These are phyloP conservation scores for Vanrija sp. DNA, from an alignment of 1,284 basidiomycete genomes.

Conservation along the genomic window DNA sequence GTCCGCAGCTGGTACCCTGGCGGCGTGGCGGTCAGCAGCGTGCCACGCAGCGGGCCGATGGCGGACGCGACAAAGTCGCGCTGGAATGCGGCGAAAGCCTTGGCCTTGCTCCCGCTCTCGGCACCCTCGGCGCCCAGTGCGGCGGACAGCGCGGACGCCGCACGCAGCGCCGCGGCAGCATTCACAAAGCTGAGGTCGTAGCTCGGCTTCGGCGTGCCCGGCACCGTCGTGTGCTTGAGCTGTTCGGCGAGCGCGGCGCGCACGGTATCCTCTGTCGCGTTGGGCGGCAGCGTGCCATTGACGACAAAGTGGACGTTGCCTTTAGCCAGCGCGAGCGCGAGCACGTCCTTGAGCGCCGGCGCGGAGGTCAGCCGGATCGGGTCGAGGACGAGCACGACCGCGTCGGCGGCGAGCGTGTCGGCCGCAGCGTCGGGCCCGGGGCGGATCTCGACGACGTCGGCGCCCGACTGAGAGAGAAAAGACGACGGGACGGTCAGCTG, in stretches of 20 bases:
- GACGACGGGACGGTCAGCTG: constrained; percentile 24
- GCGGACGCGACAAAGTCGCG: constrained; percentile 34
- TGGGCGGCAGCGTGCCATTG: constrained; percentile 33
- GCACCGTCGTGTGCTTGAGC: constrained; percentile 8
- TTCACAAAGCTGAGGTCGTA: constrained; percentile 27
- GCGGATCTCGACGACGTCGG: constrained; percentile 32
- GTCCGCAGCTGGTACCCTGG: constrained; percentile 21
- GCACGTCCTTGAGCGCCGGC: constrained; percentile 9
- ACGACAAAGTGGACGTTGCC: constrained; percentile 29
- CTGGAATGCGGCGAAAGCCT: constrained; percentile 39
- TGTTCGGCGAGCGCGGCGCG: constrained; percentile 19
- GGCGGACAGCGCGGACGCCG: constrained; percentile 29
- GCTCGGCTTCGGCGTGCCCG: neutral
- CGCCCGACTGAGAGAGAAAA: constrained; percentile 29
- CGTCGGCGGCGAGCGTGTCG: constrained; percentile 19
- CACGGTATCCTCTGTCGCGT: constrained; percentile 15
- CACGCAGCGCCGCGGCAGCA: constrained; percentile 31
- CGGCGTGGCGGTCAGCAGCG: constrained; percentile 8
- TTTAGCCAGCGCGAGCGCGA: constrained; percentile 20
- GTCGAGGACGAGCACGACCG: constrained; percentile 40
- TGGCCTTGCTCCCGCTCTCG: neutral
- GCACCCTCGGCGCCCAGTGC: constrained; percentile 15
- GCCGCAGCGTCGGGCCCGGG: neutral
- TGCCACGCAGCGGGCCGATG: constrained; percentile 30
- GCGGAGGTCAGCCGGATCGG: constrained; percentile 34